Conservation (phyloP, 441 rosid genomes). For the Syzygium malaccense region DNA sequence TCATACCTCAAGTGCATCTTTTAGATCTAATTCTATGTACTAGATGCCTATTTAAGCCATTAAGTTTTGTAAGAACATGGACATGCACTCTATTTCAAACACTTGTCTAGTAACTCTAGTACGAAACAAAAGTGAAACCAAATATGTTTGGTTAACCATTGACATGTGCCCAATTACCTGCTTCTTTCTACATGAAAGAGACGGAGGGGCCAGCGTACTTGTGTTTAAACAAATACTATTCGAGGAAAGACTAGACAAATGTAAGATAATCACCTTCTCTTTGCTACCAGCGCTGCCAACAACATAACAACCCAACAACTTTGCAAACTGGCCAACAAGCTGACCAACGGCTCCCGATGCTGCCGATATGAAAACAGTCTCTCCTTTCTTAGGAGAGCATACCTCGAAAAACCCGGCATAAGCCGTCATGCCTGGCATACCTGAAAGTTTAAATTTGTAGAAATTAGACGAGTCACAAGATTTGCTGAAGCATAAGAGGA, state of each 20-base stretch:
- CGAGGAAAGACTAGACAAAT: background rate
- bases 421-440: conserved; percentile 50
- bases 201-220: background rate
- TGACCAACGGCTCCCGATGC: conserved; percentile 49
- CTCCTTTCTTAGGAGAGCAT: conserved; percentile 36
- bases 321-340: conserved; percentile 59
- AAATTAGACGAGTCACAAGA: background rate
- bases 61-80: background rate
- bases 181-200: background rate
- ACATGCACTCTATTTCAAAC: background rate
- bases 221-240: background rate
- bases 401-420: conserved; percentile 33
- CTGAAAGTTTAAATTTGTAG: background rate
- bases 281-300: conserved; percentile 49
- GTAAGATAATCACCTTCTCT: conserved; percentile 22
- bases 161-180: background rate
- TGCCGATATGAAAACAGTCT: conserved; percentile 30
- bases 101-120: background rate
- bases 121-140: background rate
- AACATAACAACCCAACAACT: conserved; percentile 44
- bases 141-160: background rate
- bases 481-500: background rate
- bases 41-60: background rate
- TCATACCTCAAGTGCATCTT: background rate
- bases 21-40: background rate